Percentiles rank a stretch among this genome's conserved stretches.
Conservation (phyloP, 345 rosid species). For the Eutrema heterophyllum region DNA sequence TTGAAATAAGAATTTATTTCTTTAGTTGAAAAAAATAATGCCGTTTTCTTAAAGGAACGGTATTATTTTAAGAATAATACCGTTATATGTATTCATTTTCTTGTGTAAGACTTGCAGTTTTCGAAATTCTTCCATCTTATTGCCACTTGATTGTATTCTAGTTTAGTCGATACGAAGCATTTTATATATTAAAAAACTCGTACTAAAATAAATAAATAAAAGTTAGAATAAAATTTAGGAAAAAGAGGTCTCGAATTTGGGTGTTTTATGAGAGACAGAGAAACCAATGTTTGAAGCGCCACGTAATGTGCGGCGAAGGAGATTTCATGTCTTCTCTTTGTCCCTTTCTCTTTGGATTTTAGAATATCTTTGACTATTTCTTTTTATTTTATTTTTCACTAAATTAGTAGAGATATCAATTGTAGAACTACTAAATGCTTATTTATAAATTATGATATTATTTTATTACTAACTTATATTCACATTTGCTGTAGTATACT, state of each 20-base stretch:
- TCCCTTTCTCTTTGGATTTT: slow-evolving; percentile 26
- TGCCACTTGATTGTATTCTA: slow-evolving; percentile 11
- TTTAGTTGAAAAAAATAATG: neutral
- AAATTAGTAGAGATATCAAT: neutral
- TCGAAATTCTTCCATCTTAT: slow-evolving; percentile 25
- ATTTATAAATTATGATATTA: neutral
- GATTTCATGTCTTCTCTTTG: slow-evolving; percentile 31
- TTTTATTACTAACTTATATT: neutral
- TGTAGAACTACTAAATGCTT: neutral
- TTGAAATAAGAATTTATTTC: neutral
- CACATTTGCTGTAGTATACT: neutral
- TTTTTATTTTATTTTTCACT: neutral
- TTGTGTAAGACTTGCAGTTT: neutral
- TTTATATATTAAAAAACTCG: neutral
- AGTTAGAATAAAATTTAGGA: slow-evolving; percentile 8
- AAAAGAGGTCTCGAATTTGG: slow-evolving; percentile 40
- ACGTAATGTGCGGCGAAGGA: slow-evolving; percentile 25
- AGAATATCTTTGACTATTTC: slow-evolving; percentile 34
- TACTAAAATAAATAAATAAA: neutral
- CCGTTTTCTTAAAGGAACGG: too few species aligned
- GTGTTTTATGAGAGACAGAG: slow-evolving; percentile 32
- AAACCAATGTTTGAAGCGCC: slow-evolving; percentile 25
- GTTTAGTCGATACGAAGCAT: neutral
- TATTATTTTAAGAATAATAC: too few species aligned
- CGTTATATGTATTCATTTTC: neutral